These are phyloP conservation scores for Russula vinacea DNA, from an alignment of 768 basidiomycete genomes.

Conservation along the genomic window DNA sequence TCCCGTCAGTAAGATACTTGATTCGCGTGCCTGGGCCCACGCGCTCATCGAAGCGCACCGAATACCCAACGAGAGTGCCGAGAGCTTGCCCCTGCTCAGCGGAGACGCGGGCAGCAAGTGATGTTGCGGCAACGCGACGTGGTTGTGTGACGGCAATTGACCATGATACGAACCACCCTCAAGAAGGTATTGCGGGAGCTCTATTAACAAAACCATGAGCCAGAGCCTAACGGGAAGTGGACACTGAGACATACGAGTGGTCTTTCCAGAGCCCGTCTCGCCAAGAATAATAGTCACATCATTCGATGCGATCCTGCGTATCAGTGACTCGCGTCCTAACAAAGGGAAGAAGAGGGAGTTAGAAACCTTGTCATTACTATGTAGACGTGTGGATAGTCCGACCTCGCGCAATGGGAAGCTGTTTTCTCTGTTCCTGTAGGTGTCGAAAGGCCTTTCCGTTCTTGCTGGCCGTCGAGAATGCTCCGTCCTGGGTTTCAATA, in stretches of 20 bases:
- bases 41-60: constrained; percentile 92
- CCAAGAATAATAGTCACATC: constrained; percentile 88
- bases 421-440: constrained; percentile 61
- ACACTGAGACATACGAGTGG: constrained; percentile 72
- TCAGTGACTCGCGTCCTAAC: constrained; percentile 64
- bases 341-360: neutral
- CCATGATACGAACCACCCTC: constrained; percentile 73
- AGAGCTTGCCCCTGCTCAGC: constrained; percentile 70
- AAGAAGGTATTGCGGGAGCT: constrained; percentile 93
- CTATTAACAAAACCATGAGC: constrained; percentile 42
- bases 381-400: constrained; percentile 23
- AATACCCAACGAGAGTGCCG: constrained; percentile 85
- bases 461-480: constrained; percentile 27
- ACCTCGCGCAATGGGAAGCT: constrained; percentile 82
- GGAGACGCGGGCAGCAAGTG: constrained; percentile 89
- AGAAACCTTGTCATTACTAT: neutral
- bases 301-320: constrained; percentile 69
- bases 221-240: neutral
- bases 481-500: neutral
- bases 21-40: constrained; percentile 71
- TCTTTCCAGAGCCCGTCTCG: constrained; percentile 98
- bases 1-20: constrained; percentile 97
- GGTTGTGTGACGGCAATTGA: constrained; percentile 94
- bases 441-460: constrained; percentile 25
- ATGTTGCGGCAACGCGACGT: constrained; percentile 89